Percentiles rank a stretch among this genome's conserved stretches.
Conservation (phyloP, 1,284 basidiomycete species). For the Leucoagaricus sp. region DNA sequence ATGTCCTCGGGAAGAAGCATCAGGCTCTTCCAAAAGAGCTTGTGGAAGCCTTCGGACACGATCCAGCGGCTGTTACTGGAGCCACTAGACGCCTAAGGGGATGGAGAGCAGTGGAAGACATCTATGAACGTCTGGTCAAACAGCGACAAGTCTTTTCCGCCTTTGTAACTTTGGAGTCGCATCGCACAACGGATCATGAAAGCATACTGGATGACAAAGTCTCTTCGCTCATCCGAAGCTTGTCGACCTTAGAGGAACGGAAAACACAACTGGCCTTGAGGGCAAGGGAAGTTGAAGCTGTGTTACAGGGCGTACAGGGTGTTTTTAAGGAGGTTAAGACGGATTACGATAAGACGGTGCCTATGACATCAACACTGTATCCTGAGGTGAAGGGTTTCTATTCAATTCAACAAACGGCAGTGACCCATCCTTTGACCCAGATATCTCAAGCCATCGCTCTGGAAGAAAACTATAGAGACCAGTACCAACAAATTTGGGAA, state of each 20-base stretch:
- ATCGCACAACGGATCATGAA: slow-evolving; percentile 27
- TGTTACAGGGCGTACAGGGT: slow-evolving; percentile 52
- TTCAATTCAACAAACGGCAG: slow-evolving; percentile 1
- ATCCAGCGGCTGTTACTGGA: slow-evolving; percentile 70
- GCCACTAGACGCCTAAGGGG: slow-evolving; percentile 55
- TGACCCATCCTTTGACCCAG: slow-evolving; percentile 33
- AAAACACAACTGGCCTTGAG: slow-evolving; percentile 42
- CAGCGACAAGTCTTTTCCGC: slow-evolving; percentile 57
- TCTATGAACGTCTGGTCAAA: slow-evolving; percentile 56
- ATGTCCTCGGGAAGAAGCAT: slow-evolving; percentile 47
- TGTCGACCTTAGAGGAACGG: slow-evolving; percentile 49
- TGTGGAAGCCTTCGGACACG: slow-evolving; percentile 70
- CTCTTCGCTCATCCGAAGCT: slow-evolving; percentile 41
- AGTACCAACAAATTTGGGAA: slow-evolving; percentile 77
- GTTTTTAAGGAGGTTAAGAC: slow-evolving; percentile 58
- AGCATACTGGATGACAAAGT: slow-evolving; percentile 60
- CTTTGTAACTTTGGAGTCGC: slow-evolving; percentile 41
- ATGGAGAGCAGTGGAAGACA: slow-evolving; percentile 74
- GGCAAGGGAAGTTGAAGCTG: slow-evolving; percentile 48
- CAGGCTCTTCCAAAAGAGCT: slow-evolving; percentile 59
- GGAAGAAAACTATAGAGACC: slow-evolving; percentile 74
- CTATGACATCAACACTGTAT: slow-evolving; percentile 73
- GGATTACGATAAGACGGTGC: slow-evolving; percentile 64
- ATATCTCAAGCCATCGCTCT: slow-evolving; percentile 65
- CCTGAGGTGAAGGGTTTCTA: slow-evolving; percentile 55